Evolutionary conservation across 140 eudicot species (phyloP).

Genomic region (Flaveria floridana): DNA sequence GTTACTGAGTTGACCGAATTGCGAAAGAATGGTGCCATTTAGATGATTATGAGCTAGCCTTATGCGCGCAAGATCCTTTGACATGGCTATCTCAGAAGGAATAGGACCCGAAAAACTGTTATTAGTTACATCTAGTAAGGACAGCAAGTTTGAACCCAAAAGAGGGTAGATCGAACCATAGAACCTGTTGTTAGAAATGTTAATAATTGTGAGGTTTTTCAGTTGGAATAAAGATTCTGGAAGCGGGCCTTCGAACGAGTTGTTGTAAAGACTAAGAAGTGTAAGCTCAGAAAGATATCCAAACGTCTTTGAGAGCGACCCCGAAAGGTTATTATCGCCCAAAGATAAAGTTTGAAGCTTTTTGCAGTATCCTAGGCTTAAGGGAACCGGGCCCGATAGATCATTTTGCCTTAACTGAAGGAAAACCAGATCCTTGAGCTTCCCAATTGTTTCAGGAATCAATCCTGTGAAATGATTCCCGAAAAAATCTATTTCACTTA

Average conservation of each 20-base stretch:
- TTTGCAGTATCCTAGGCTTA: slow-evolving; percentile 75
- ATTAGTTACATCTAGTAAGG: slow-evolving; percentile 69
- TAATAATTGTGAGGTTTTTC: slow-evolving; percentile 70
- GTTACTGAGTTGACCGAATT: slow-evolving; percentile 52
- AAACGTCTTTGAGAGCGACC: slow-evolving; percentile 71
- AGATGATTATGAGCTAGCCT: slow-evolving; percentile 75
- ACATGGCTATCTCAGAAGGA: slow-evolving; percentile 64
- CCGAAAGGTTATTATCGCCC: slow-evolving; percentile 78
- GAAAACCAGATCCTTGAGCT: slow-evolving; percentile 57
- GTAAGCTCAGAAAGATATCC: slow-evolving; percentile 62
- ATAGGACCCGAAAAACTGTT: slow-evolving; percentile 76
- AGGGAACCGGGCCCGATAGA: slow-evolving; percentile 67
- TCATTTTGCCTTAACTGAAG: slow-evolving; percentile 86
- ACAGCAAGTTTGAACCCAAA: slow-evolving; percentile 54
- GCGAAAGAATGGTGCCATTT: slow-evolving; percentile 55
- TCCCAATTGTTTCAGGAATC: slow-evolving; percentile 79
- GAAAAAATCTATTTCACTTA: slow-evolving; percentile 69
- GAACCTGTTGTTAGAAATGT: slow-evolving; percentile 69
- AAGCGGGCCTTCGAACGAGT: slow-evolving; percentile 87
- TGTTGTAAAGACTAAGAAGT: slow-evolving; percentile 77
- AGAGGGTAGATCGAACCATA: slow-evolving; percentile 63
- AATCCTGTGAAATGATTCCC: slow-evolving; percentile 71
- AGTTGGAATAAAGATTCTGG: slow-evolving; percentile 67
- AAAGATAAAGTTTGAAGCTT: slow-evolving; percentile 70
- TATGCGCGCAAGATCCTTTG: slow-evolving; percentile 60